Percentiles rank a stretch among this genome's conserved stretches.
These are phyloP conservation scores for Aspergillus pseudonomiae DNA, from an alignment of 2,329 filamentous ascomycete genomes.

Conservation along the genomic window DNA sequence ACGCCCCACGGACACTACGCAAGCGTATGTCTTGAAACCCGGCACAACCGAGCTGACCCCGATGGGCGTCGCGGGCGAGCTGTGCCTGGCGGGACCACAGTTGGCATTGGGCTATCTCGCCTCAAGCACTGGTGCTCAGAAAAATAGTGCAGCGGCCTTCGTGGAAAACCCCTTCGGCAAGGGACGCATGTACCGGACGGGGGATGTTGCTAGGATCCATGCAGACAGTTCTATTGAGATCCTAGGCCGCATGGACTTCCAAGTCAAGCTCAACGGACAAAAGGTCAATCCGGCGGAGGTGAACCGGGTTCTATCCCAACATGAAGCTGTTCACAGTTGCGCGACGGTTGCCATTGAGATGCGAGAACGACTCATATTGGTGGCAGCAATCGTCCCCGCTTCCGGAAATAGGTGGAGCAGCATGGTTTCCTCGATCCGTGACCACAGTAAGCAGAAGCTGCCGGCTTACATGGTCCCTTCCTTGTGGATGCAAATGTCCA, in stretches of 20 bases:
- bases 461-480: neutral
- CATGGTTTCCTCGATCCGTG: slow-evolving; percentile 1
- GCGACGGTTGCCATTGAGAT: slow-evolving; percentile 8
- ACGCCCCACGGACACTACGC: slow-evolving; percentile 17
- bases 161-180: slow-evolving; percentile 14
- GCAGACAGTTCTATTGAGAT: slow-evolving; percentile 19
- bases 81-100: slow-evolving; percentile 18
- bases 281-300: slow-evolving; percentile 57
- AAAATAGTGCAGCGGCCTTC: slow-evolving; percentile 12
- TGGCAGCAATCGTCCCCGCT: slow-evolving; percentile 11
- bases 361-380: slow-evolving; percentile 8
- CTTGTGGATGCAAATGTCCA: neutral
- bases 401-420: neutral
- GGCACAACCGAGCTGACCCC: slow-evolving; percentile 14
- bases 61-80: slow-evolving; percentile 16
- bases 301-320: neutral
- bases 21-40: slow-evolving; percentile 16
- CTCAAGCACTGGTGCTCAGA: neutral
- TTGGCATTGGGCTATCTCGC: slow-evolving; percentile 18
- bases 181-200: slow-evolving; percentile 23
- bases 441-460: slow-evolving; percentile 8
- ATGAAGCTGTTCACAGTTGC: slow-evolving; percentile 2
- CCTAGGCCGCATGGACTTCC: slow-evolving; percentile 61
- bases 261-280: slow-evolving; percentile 65
- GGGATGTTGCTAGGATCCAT: slow-evolving; percentile 21